phyloP scores from a whole-genome alignment of 1,284 basidiomycete genomes.

The Singerocomus rubriflavus region DNA sequence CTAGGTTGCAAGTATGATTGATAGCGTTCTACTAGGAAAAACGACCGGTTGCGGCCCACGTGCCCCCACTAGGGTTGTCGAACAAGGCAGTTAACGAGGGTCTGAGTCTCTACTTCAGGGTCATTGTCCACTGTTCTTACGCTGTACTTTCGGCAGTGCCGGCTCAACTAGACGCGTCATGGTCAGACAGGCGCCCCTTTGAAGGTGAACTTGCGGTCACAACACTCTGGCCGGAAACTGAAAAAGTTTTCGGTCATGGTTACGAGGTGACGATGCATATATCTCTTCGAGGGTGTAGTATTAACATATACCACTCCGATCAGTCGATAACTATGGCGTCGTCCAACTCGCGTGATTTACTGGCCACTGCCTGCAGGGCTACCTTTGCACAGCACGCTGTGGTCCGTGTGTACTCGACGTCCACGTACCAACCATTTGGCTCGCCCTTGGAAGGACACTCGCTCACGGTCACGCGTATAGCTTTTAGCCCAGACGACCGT shows the following conservation, averaged over 20 bases:
- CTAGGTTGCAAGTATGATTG: conserved; percentile 1
- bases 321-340: conserved; percentile 77
- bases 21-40: conserved; percentile 17
- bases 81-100: conserved; percentile 66
- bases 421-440: conserved; percentile 68
- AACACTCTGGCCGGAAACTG: conserved; percentile 96
- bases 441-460: conserved; percentile 78
- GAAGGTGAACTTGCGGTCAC: conserved; percentile 80
- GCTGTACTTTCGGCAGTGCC: conserved; percentile 14
- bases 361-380: conserved; percentile 94
- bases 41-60: conserved; percentile 60
- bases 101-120: conserved; percentile 24
- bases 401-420: conserved; percentile 78
- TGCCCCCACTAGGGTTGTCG: conserved; percentile 75
- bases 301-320: conserved; percentile 1
- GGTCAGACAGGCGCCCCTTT: conserved; percentile 58
- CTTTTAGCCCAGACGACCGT: conserved; percentile 83
- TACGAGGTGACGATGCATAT: conserved; percentile 68
- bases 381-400: conserved; percentile 87
- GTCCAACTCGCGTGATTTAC: conserved; percentile 63
- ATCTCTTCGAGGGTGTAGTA: conserved; percentile 6
- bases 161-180: conserved; percentile 11
- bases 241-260: conserved; percentile 97
- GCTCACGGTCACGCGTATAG: conserved; percentile 87
- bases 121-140: background rate